Base-by-base conservation (phyloP, 2,329 filamentous ascomycete species). In the Fusarium proliferatum region DNA sequence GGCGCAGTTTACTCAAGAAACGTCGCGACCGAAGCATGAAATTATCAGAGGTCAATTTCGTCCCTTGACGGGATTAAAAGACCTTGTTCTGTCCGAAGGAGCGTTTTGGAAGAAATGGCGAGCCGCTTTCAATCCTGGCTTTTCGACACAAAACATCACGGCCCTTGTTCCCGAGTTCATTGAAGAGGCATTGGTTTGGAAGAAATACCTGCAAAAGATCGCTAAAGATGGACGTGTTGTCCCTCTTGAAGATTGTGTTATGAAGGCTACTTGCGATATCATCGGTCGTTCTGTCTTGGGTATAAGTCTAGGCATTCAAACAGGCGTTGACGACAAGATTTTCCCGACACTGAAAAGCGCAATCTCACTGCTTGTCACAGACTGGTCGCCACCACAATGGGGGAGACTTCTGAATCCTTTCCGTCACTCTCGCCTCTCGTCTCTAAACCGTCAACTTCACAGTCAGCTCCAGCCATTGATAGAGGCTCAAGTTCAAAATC, bases 191-290 rank as follows among this genome's bases (percentile, higher is more conserved):
- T 30, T 23, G 11, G 15, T 58, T 33, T 67, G 28, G 41, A 67
- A 38, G 33, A 45, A 38, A 15, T 28, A 67, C 2, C 13, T 67
- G 17, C 9, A 57, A 2, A 3, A 39, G 12, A n/a, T 64, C 9
- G 64, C 64, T 9, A 2, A 38, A 19, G 30, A 48, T 0, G 38
- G 30, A 8, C 12, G 61, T 19, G 9, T 46, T 13, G 17, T 57
- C 7, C 41, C 21, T 1, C 28, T 67, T 13, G 59, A 67, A n/a
- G 28, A 46, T 10, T 46, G 28, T 4, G 36, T 56, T 2, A 67
- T 67, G 64, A 57, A 30, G 43, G 49, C 39, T 3, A 67, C 59
- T 19, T 67, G 64, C n/a, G 64, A 67, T 15, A 34, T 67, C 17
- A 67, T 67, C 21, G 60, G 38, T 6, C 51, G 60, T 1, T 55